These are phyloP conservation scores for Fusarium robinianum DNA, from an alignment of 2,329 filamentous ascomycete genomes.

Conservation along the genomic window DNA sequence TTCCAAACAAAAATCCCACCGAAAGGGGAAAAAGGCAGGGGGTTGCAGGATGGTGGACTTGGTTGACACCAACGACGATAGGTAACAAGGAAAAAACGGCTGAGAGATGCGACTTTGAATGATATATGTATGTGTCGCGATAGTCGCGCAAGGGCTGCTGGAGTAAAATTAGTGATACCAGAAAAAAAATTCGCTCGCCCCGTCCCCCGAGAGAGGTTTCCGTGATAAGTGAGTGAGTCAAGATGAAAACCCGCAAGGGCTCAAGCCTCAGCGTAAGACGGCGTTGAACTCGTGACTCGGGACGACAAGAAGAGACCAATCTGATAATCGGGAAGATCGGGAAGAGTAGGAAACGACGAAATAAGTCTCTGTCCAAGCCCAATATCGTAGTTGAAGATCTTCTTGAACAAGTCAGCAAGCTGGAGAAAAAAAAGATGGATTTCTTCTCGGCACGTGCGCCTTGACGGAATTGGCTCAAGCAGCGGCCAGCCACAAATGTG, in stretches of 20 bases:
- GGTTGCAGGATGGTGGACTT: too few species aligned
- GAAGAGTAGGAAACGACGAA: conserved; percentile 5
- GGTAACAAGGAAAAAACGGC: neutral
- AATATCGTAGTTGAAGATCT: conserved; percentile 4
- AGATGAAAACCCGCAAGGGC: neutral
- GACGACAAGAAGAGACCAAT: neutral
- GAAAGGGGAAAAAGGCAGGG: conserved; percentile 8
- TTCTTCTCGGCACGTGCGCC: conserved; percentile 8
- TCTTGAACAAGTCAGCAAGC: too few species aligned
- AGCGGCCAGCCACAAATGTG: neutral
- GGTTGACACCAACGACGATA: too few species aligned
- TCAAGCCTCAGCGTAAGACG: conserved; percentile 3
- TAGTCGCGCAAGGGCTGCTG: neutral
- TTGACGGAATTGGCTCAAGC: neutral
- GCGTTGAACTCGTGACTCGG: conserved; percentile 1
- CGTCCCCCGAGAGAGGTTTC: too few species aligned
- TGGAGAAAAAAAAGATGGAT: neutral
- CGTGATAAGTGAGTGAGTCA: neutral
- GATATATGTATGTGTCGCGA: neutral
- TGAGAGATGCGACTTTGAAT: neutral
- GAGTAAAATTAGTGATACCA: too few species aligned
- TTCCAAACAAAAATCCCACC: conserved; percentile 21
- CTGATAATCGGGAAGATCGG: conserved; percentile 1
- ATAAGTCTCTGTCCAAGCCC: neutral
- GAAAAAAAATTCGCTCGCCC: too few species aligned